Percentiles rank a stretch among this genome's conserved stretches.
phyloP scores from a whole-genome alignment of 345 rosid genomes.

The Arabidopsis arenosa region DNA sequence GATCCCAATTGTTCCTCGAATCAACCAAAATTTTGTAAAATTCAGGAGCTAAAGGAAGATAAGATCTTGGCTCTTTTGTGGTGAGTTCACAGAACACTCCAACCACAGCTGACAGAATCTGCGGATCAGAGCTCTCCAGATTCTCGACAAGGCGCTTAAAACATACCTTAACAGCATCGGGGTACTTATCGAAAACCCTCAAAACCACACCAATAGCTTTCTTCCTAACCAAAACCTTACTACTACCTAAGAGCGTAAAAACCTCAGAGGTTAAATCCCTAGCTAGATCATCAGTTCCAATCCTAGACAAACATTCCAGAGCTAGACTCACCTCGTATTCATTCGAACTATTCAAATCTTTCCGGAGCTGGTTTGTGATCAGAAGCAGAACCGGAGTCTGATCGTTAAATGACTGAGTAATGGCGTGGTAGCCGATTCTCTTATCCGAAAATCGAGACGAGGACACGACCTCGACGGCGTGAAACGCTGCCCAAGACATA shows the following conservation, averaged over 20 bases:
- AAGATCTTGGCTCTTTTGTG: constrained; percentile 68
- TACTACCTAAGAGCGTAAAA: constrained; percentile 71
- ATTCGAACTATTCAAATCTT: constrained; percentile 72
- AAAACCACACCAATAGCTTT: constrained; percentile 77
- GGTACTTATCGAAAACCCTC: constrained; percentile 83
- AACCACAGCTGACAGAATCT: constrained; percentile 65
- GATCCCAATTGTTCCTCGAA: constrained; percentile 90
- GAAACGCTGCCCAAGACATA: constrained; percentile 90
- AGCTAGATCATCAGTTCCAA: constrained; percentile 83
- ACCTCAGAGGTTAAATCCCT: constrained; percentile 86
- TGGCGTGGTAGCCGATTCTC: constrained; percentile 79
- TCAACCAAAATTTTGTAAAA: constrained; percentile 82
- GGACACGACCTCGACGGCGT: constrained; percentile 86
- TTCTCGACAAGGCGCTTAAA: constrained; percentile 91
- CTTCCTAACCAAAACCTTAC: constrained; percentile 70
- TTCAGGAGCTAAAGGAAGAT: constrained; percentile 87
- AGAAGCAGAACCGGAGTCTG: constrained; percentile 79
- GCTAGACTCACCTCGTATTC: constrained; percentile 86
- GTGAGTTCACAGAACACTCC: constrained; percentile 91
- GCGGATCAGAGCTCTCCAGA: constrained; percentile 76
- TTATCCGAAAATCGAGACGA: constrained; percentile 75
- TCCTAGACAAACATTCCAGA: constrained; percentile 73
- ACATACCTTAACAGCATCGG: constrained; percentile 88
- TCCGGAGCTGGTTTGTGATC: constrained; percentile 85
- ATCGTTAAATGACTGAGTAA: constrained; percentile 79